Base-by-base conservation (phyloP, 2,329 filamentous ascomycete species). In the Trematosphaeria pertusa region DNA sequence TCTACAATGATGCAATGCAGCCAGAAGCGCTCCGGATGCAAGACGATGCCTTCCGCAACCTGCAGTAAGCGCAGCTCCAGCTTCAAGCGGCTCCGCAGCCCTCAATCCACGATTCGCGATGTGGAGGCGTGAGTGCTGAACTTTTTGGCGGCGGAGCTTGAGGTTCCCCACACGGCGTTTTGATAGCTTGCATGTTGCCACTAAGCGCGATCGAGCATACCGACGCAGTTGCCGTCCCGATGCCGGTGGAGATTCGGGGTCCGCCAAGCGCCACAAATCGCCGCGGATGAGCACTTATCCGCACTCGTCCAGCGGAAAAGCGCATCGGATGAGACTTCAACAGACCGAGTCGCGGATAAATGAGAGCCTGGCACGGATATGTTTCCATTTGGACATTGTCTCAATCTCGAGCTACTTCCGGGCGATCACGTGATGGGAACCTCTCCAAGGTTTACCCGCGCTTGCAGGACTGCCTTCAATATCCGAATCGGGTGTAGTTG, bases 171-270 rank as follows among this genome's bases (percentile, higher is more conserved):
- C 63, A 70, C 58, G 41, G 50, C 54, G 46, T 61, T 54, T 56
- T 58, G 54, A 52, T 51, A 46, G 51, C 51, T 51, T 56, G 54
- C 56, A 67, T 56, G 37, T 55, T 51, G 39, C 30, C 46, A 42
- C 57, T 65, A 68, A 48, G 46, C 57, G 43, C 24, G 21, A 50
- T 62, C 52, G 15, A 52, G 58, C 50, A 21, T 51, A 50, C 67
- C 64, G 64, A 66, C 30, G 20, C 55, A 64, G 57, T 53, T 69
- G 65, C 67, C 67, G 67, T 48, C 48, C 61, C 59, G 63, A 58
- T 56, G 52, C 59, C 57, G 62, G 62, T 60, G 59, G 58, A 60
- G 56, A 50, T 48, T 45, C 42, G 33, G 43, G 26, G 21, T n/a
- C n/a, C 50, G 57, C 56, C 57, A 59, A 61, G 58, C 57, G 62